Conservation (phyloP, 108 stramenopile genomes). For the Skeletonema potamos region DNA sequence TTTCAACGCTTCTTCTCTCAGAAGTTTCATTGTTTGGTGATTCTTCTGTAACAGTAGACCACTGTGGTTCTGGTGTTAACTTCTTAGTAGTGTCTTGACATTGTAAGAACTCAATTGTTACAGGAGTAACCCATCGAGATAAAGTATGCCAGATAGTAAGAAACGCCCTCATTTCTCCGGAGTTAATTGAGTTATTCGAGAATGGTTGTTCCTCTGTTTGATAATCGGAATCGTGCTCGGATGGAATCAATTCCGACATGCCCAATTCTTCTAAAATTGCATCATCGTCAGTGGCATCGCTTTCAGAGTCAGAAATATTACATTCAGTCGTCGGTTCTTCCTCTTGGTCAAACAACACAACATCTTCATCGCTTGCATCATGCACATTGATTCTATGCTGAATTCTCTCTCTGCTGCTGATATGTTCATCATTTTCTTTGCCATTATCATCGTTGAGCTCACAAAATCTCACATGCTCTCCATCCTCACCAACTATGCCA, state of each 20-base stretch:
- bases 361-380: neutral
- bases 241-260: constrained; percentile 18
- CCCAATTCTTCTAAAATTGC: constrained; percentile 29
- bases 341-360: constrained; percentile 1
- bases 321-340: neutral
- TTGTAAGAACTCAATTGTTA: constrained; percentile 15
- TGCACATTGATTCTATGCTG: neutral
- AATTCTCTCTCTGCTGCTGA: constrained; percentile 8
- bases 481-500: constrained; percentile 2
- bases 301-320: constrained; percentile 13
- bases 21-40: neutral
- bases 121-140: constrained; percentile 28
- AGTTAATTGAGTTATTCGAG: neutral
- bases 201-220: neutral
- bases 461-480: constrained; percentile 17
- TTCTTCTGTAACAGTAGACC: neutral
- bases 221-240: neutral
- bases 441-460: neutral
- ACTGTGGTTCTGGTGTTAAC: neutral
- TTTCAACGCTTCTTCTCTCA: constrained; percentile 37
- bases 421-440: constrained; percentile 2
- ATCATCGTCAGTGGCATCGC: constrained; percentile 20
- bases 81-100: constrained; percentile 1
- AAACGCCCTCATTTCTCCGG: constrained; percentile 25
- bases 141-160: constrained; percentile 36